These are phyloP conservation scores for Scutellaria galericulata DNA, from an alignment of 257 asterid genomes.

Conservation along the genomic window DNA sequence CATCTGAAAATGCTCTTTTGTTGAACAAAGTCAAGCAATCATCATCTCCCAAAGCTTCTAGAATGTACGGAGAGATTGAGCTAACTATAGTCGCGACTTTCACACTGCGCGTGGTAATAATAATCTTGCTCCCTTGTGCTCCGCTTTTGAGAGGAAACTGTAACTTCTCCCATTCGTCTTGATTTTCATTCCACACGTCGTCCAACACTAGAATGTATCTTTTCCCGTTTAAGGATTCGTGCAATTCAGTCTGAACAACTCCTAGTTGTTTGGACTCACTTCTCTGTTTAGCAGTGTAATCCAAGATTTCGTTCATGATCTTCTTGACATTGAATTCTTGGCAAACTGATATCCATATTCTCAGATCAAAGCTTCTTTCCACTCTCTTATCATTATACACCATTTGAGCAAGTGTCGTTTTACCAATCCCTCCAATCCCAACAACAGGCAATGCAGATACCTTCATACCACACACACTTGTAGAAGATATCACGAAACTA, in stretches of 20 bases:
- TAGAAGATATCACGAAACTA: background rate
- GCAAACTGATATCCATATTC: conserved; percentile 23
- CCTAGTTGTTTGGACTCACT: conserved; percentile 27
- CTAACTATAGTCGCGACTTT: conserved; percentile 3
- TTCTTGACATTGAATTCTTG: conserved; percentile 23
- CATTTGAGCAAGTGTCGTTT: conserved; percentile 23
- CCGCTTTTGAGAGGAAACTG: conserved; percentile 22
- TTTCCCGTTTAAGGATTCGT: conserved; percentile 20
- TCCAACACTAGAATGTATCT: conserved; percentile 25
- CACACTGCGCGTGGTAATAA: background rate
- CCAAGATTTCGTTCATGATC: conserved; percentile 22
- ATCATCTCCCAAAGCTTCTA: conserved; percentile 8
- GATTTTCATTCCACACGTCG: conserved; percentile 22
- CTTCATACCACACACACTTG: background rate
- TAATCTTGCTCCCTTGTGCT: conserved; percentile 23
- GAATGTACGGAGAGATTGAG: background rate
- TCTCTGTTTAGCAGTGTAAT: conserved; percentile 1
- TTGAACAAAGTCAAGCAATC: conserved; percentile 24
- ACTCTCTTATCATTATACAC: conserved; percentile 19
- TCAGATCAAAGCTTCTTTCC: background rate
- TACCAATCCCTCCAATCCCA: conserved; percentile 28
- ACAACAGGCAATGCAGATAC: conserved; percentile 12
- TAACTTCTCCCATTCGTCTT: conserved; percentile 24
- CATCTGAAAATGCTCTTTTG: conserved; percentile 21
- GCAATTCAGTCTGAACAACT: conserved; percentile 6